Evolutionary conservation across 106 monocot genomes (phyloP).

Genomic region (Xerophyta viscosa): DNA sequence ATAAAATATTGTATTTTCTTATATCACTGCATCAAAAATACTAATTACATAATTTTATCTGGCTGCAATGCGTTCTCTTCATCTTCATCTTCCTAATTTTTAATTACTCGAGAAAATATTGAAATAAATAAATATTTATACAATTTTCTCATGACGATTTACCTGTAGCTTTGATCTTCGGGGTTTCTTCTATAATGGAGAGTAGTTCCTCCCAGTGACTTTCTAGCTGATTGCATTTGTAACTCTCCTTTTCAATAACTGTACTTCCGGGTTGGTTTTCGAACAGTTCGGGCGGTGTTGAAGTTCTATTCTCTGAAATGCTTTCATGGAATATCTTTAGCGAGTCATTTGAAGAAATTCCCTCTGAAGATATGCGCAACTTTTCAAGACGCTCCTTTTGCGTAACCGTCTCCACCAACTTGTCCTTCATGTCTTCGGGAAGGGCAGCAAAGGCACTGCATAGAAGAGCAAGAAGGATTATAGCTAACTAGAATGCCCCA

Average conservation of each 20-base stretch:
- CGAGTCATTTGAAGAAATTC: constrained; percentile 45
- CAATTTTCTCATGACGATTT: too few species aligned
- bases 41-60: too few species aligned
- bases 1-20: too few species aligned
- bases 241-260: background rate
- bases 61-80: too few species aligned
- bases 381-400: constrained; percentile 30
- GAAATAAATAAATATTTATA: too few species aligned
- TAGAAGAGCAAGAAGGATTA: background rate
- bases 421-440: constrained; percentile 44
- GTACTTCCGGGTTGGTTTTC: constrained; percentile 1
- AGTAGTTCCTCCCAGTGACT: constrained; percentile 22
- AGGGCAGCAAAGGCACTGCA: constrained; percentile 47
- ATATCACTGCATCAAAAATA: too few species aligned
- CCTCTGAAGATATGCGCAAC: constrained; percentile 25
- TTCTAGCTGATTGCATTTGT: constrained; percentile 16
- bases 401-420: constrained; percentile 23
- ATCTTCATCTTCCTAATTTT: too few species aligned
- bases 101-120: too few species aligned
- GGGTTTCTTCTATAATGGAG: constrained; percentile 18
- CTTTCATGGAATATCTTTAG: constrained; percentile 25
- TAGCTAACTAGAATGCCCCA: background rate
- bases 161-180: constrained; percentile 20
- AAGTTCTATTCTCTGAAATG: constrained; percentile 5
- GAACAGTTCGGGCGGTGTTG: background rate